Conservation (phyloP, 129 eudicot genomes). For the Flaveria ramosissima region DNA sequence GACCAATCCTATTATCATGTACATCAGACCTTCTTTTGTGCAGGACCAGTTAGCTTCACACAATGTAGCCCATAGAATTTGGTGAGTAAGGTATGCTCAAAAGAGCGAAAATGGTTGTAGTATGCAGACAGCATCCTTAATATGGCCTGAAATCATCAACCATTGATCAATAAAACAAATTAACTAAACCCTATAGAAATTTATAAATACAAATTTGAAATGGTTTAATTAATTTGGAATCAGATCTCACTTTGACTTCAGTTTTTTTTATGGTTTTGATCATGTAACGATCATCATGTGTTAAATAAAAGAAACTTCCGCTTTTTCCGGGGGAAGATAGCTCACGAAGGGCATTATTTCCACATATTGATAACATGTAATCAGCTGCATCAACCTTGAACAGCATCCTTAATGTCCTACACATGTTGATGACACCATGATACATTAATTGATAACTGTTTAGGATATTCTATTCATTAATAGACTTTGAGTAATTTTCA, state of each 20-base stretch:
- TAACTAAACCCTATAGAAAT: not conserved
- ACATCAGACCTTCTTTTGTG: constrained; percentile 78
- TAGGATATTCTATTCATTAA: too few relatives aligned
- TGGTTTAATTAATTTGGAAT: not conserved
- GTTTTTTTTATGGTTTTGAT: constrained; percentile 94
- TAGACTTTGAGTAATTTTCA: too few relatives aligned
- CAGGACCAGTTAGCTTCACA: constrained; percentile 79
- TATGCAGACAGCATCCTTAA: constrained; percentile 88
- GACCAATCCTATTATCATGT: constrained; percentile 5
- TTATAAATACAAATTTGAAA: not conserved
- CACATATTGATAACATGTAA: constrained; percentile 95
- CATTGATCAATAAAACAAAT: constrained; percentile 11
- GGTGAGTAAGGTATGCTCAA: constrained; percentile 79
- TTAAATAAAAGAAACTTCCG: constrained; percentile 94
- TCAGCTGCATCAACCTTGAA: constrained; percentile 99
- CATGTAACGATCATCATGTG: constrained; percentile 96
- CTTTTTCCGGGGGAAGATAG: constrained; percentile 97
- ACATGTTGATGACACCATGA: constrained; percentile 20
- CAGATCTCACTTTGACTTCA: constrained; percentile 84
- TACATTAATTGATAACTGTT: not conserved
- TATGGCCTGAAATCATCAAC: constrained; percentile 56
- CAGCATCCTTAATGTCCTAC: constrained; percentile 83
- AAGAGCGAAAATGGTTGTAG: constrained; percentile 78
- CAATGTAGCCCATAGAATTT: constrained; percentile 89
- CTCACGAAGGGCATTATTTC: constrained; percentile 85